Conservation (phyloP, 2,329 filamentous ascomycete genomes). For the Trichoderma guizhouense region DNA sequence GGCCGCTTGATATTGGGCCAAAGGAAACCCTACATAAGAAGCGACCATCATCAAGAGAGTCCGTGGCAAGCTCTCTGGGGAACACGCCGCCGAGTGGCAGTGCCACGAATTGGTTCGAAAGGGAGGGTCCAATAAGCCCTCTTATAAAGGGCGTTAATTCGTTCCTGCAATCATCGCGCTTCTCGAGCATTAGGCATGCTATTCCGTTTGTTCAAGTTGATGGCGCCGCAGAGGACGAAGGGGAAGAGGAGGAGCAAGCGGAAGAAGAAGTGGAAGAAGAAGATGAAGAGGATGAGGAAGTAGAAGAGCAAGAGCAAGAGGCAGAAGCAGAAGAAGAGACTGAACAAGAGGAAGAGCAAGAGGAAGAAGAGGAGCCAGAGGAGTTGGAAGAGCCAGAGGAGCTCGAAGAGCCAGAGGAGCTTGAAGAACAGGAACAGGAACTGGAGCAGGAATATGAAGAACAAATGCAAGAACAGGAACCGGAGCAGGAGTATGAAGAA, state of each 20-base stretch:
- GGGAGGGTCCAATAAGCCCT: conserved; percentile 37
- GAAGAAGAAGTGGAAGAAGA: conserved; percentile 21
- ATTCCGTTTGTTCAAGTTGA: conserved; percentile 20
- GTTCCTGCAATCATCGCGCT: conserved; percentile 28
- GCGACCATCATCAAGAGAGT: conserved; percentile 25
- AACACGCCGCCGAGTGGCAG: conserved; percentile 34
- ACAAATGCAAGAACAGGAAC: not conserved
- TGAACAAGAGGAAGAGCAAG: not conserved
- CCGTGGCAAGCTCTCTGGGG: conserved; percentile 34
- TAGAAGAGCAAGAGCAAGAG: not conserved
- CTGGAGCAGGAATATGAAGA: not conserved
- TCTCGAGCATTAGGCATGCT: conserved; percentile 14
- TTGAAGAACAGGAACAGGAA: not conserved
- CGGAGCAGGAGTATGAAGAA: not conserved
- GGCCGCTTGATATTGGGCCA: conserved; percentile 30
- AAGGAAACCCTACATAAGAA: conserved; percentile 16
- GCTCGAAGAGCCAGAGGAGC: not conserved
- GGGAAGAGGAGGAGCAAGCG: not conserved
- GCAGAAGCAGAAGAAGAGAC: not conserved
- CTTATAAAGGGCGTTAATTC: conserved; percentile 35
- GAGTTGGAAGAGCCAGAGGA: not conserved
- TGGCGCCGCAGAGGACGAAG: conserved; percentile 20
- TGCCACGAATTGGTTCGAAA: conserved; percentile 44
- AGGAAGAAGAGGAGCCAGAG: not conserved
- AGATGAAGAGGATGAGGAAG: not conserved